Evolutionary conservation across 2,329 filamentous ascomycete genomes (phyloP).

Genomic region (Aspergillus awamori): DNA sequence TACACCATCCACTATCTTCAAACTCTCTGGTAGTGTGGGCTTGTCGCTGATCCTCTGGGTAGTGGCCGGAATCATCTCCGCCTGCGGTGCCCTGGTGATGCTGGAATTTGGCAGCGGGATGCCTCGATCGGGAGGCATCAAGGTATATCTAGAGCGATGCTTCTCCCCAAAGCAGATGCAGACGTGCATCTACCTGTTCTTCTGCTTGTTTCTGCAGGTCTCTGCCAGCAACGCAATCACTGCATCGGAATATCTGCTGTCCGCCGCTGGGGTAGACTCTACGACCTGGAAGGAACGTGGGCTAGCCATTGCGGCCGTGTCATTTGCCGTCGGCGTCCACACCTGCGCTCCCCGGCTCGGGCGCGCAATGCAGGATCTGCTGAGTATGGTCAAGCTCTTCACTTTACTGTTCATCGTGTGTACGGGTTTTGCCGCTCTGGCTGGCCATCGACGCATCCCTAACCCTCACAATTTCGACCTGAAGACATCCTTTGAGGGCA

Average conservation of each 20-base stretch:
- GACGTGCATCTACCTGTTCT: constrained; percentile 53
- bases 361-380: constrained; percentile 48
- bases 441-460: constrained; percentile 40
- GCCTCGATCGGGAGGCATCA: constrained; percentile 51
- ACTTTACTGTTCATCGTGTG: constrained; percentile 49
- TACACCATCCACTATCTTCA: constrained; percentile 60
- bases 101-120: constrained; percentile 52
- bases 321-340: constrained; percentile 47
- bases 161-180: constrained; percentile 51
- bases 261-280: constrained; percentile 25
- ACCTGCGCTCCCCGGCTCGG: constrained; percentile 44
- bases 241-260: constrained; percentile 27
- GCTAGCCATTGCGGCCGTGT: constrained; percentile 30
- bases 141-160: constrained; percentile 52
- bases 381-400: constrained; percentile 51
- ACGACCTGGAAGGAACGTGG: constrained; percentile 32
- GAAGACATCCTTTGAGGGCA: constrained; percentile 23
- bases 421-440: constrained; percentile 44
- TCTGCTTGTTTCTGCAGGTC: constrained; percentile 45
- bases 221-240: constrained; percentile 32
- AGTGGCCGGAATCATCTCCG: constrained; percentile 51
- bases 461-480: constrained; percentile 47
- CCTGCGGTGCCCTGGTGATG: constrained; percentile 52
- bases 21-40: constrained; percentile 58
- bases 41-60: constrained; percentile 59